Base-by-base conservation (phyloP, 805 yeast species). In the Candida bentonensis region DNA sequence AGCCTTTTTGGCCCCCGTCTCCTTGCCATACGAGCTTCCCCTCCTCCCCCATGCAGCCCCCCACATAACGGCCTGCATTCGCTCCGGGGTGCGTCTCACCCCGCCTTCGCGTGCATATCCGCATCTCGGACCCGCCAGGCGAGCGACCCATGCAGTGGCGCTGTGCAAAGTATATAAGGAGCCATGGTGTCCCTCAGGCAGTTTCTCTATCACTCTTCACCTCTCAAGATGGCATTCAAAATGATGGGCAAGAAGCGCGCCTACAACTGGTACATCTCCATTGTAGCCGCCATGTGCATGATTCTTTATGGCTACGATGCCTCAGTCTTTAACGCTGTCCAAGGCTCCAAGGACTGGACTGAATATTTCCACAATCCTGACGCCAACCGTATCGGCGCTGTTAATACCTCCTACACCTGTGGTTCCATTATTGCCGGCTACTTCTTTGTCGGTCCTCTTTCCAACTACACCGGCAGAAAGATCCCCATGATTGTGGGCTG, bases 401-500 rank as follows among this genome's bases (percentile, higher is more conserved):
- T 46, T 15, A 53, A 51, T 33, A 53, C 56, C 5, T 48, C 53
- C 13, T 53, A 53, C 23, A 53, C 56, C 22, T 48, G 48, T 23
- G 55, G 54, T 22, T 46, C 50, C 41, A 51, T 51, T 28, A 46
- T 51, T 2, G 30, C 51, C 23, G 56, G 56, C 1, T 53, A 45
- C 36, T 53, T 53, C 44, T 26, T 51, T 26, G 42, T 53, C 21
- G 56, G 54, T 13, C 51, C 49, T 21, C 58, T 74, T 33, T 62
- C 73, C 45, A 82, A 78, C 49, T 61, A 53, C 26, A 49, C 65
- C 40, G 83, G 85, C 36, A 73, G 84, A 61, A 54, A 54, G 39
- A 51, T 49, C n/a, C 57, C 53, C 45, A 51, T 53, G 34, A 51
- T 53, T 47, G 23, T 52, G 49, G 52, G 50, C 7, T 53, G 72